Evolutionary conservation across 1,139 yeast genomes (phyloP).

Genomic region (Kazachstania sp.): DNA sequence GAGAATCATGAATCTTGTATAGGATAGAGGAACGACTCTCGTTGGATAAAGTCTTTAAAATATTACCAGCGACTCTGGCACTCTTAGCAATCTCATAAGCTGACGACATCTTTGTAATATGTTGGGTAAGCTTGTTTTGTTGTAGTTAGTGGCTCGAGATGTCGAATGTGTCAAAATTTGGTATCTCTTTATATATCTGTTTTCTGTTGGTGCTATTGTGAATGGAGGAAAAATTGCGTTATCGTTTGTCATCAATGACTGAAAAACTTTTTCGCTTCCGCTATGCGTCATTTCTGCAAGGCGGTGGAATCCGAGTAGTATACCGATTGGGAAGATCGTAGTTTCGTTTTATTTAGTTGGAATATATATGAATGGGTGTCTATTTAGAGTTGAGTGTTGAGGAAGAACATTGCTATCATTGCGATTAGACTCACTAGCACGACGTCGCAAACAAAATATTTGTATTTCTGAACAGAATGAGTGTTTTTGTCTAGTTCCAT

Average conservation of each 20-base stretch:
- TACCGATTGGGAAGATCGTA: no score
- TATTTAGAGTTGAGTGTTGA: background rate
- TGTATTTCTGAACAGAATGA: slow-evolving; percentile 16
- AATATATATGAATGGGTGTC: background rate
- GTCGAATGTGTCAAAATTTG: no score
- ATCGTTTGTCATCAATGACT: no score
- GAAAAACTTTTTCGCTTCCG: no score
- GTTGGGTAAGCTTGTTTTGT: background rate
- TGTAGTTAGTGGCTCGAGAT: background rate
- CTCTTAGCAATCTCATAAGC: slow-evolving; percentile 71
- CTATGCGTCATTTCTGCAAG: no score
- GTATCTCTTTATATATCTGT: no score
- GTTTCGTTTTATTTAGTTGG: background rate
- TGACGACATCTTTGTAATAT: slow-evolving; percentile 24
- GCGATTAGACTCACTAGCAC: background rate
- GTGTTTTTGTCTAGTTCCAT: slow-evolving; percentile 15
- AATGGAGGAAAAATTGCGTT: no score
- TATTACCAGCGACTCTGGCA: slow-evolving; percentile 72
- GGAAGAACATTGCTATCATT: background rate
- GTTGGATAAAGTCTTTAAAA: slow-evolving; percentile 66
- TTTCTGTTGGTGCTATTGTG: no score
- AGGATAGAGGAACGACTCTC: slow-evolving; percentile 69
- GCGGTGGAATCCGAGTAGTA: no score
- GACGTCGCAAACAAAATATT: slow-evolving; percentile 19
- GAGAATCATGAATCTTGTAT: slow-evolving; percentile 58